phyloP scores from a whole-genome alignment of 768 basidiomycete species.

The Tylopilus subfusipes region DNA sequence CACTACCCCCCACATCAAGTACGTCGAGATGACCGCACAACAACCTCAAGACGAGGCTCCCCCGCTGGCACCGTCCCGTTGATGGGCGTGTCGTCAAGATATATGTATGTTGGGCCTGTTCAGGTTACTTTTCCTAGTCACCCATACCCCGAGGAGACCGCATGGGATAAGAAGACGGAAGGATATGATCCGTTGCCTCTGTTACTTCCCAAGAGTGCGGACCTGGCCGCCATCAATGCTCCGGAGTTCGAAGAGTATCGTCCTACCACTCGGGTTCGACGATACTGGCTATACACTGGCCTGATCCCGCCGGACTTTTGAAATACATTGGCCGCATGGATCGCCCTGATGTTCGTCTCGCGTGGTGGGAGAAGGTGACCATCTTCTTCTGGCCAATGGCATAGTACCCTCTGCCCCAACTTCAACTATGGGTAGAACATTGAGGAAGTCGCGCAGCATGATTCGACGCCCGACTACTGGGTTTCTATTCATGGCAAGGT shows the following conservation, averaged over 20 bases:
- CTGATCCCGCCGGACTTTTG: conserved; percentile 58
- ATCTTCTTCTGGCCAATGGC: conserved; percentile 56
- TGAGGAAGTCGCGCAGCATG: conserved; percentile 49
- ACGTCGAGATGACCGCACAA: conserved; percentile 76
- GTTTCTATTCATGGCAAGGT: conserved; percentile 61
- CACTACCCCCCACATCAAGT: conserved; percentile 82
- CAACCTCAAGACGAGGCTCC: conserved; percentile 73
- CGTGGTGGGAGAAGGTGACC: conserved; percentile 68
- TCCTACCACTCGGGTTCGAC: conserved; percentile 51
- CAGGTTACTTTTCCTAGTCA: conserved; percentile 24
- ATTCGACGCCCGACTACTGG: conserved; percentile 52
- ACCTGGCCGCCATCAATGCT: conserved; percentile 41
- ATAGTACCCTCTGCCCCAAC: conserved; percentile 60
- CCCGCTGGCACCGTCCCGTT: too few species aligned
- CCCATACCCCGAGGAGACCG: conserved; percentile 33
- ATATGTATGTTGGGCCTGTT: too few species aligned
- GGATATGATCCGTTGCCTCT: conserved; percentile 30
- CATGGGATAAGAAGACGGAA: conserved; percentile 45
- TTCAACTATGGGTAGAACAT: conserved; percentile 57
- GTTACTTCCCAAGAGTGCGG: conserved; percentile 35
- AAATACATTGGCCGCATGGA: conserved; percentile 57
- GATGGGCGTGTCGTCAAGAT: too few species aligned
- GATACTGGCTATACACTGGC: conserved; percentile 60
- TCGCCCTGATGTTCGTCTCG: conserved; percentile 61
- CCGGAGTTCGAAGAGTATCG: conserved; percentile 50